Percentiles rank a stretch among this genome's conserved stretches.
phyloP scores from a whole-genome alignment of 78 protist genomes.

The Capsaspora owczarzaki region DNA sequence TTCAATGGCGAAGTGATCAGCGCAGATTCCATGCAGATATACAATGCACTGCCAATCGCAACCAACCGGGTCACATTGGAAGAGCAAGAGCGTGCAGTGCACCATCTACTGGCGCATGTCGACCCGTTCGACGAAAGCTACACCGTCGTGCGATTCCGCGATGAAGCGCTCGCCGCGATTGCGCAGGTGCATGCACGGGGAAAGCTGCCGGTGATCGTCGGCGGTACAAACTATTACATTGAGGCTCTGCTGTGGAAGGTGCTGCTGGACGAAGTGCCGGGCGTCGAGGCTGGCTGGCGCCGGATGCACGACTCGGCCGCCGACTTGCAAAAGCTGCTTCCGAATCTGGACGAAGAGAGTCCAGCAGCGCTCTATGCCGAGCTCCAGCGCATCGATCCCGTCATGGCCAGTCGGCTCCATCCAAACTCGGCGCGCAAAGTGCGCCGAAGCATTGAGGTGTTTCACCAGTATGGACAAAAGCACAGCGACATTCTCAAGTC shows the following conservation, averaged over 20 bases:
- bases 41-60: neutral
- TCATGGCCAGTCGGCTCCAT: neutral
- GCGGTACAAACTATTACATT: conserved; percentile 5
- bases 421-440: neutral
- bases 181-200: neutral
- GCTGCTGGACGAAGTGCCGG: neutral
- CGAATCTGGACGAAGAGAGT: neutral
- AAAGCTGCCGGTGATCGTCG: neutral
- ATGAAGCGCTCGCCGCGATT: neutral
- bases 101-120: neutral
- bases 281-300: neutral
- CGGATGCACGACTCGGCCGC: neutral
- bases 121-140: neutral
- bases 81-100: neutral
- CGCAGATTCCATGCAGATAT: neutral
- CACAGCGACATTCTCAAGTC: neutral
- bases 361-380: neutral
- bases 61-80: neutral
- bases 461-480: neutral
- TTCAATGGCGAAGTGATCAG: neutral
- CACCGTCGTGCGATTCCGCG: neutral
- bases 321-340: neutral
- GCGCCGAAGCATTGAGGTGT: neutral
- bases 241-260: neutral
- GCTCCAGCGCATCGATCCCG: neutral